Percentiles rank a stretch among this genome's conserved stretches.
Evolutionary conservation across 1,284 basidiomycete genomes (phyloP).

Genomic region (Peniophora sp.): DNA sequence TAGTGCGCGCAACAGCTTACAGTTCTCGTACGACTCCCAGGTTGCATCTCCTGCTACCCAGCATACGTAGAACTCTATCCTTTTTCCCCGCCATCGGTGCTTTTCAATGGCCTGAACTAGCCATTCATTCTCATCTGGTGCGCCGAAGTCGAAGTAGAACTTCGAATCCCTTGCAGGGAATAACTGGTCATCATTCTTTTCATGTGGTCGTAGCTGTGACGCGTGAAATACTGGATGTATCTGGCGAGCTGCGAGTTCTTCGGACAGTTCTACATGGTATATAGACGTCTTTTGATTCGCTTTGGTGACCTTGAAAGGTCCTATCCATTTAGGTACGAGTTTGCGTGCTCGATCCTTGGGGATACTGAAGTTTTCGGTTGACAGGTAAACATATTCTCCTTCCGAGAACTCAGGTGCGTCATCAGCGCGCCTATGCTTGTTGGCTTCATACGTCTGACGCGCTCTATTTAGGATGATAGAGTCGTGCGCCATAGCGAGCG

Average conservation of each 20-base stretch:
- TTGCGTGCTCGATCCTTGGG: slow-evolving; percentile 24
- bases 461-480: slow-evolving; percentile 14
- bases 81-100: slow-evolving; percentile 11
- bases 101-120: slow-evolving; percentile 14
- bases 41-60: slow-evolving; percentile 12
- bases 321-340: slow-evolving; percentile 23
- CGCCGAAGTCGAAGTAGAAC: slow-evolving; percentile 19
- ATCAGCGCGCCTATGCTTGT: slow-evolving; percentile 13
- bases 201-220: slow-evolving; percentile 14
- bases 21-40: slow-evolving; percentile 8
- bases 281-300: slow-evolving; percentile 10
- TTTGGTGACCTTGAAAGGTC: slow-evolving; percentile 21
- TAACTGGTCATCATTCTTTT: slow-evolving; percentile 17
- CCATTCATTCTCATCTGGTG: slow-evolving; percentile 12
- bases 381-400: slow-evolving; percentile 24
- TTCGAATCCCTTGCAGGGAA: slow-evolving; percentile 17
- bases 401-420: slow-evolving; percentile 6
- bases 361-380: slow-evolving; percentile 24
- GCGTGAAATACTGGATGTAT: slow-evolving; percentile 22
- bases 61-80: slow-evolving; percentile 12
- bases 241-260: slow-evolving; percentile 12
- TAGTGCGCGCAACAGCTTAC: slow-evolving; percentile 16
- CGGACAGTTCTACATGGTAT: slow-evolving; percentile 19
- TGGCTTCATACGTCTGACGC: slow-evolving; percentile 16
- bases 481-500: slow-evolving; percentile 15